These are phyloP conservation scores for Thraustochytrium striatum DNA, from an alignment of 352 stramenopile species.

Conservation along the genomic window DNA sequence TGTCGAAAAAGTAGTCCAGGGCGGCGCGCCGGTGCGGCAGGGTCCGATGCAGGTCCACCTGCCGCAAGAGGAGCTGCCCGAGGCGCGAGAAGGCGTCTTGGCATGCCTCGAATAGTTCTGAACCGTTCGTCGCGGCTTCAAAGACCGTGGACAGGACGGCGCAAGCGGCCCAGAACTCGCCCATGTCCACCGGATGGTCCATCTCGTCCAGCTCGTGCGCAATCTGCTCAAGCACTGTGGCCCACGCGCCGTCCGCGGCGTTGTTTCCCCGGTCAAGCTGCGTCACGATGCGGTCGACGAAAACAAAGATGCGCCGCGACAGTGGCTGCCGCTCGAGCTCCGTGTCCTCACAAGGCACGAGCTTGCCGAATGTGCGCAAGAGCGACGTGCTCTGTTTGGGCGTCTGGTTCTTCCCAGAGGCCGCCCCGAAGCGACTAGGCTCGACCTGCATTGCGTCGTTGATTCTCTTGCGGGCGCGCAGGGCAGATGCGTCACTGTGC, in stretches of 20 bases:
- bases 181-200: not conserved
- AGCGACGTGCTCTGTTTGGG: too few species aligned
- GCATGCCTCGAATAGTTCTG: not conserved
- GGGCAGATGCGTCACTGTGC: not conserved
- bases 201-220: not conserved
- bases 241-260: too few species aligned
- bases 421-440: too few species aligned
- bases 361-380: too few species aligned
- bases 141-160: not conserved
- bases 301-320: too few species aligned
- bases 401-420: too few species aligned
- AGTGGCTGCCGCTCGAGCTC: too few species aligned
- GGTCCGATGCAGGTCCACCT: conserved; percentile 6
- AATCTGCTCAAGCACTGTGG: not conserved
- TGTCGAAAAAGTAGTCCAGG: conserved; percentile 6
- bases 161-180: not conserved
- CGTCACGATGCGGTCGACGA: too few species aligned
- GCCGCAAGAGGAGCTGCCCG: conserved; percentile 1
- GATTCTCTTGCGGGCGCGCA: conserved; percentile 1
- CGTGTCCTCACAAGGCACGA: too few species aligned
- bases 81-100: not conserved
- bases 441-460: too few species aligned
- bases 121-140: not conserved
- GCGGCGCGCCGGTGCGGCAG: not conserved
- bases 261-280: too few species aligned